Base-by-base conservation (phyloP, 2,329 filamentous ascomycete genomes). In the Xylariaceae sp. region DNA sequence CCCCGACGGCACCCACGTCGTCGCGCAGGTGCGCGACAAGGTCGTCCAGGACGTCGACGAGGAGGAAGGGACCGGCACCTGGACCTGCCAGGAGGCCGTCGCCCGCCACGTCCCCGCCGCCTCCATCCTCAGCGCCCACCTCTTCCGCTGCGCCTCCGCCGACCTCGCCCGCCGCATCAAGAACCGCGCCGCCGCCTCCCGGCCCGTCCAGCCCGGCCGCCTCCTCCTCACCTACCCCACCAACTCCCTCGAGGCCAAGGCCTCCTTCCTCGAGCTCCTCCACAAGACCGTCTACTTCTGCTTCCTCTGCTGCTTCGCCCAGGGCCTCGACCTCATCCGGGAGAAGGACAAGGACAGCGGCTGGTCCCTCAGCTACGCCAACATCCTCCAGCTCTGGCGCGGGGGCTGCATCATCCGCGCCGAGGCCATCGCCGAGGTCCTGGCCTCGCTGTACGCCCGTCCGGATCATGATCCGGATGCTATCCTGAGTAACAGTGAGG, bases 321-420 rank as follows among this genome's bases (percentile, higher is more conserved):
- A 87, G 59, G 83, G 83, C 6, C 66, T 87, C 37, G 77, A 83
- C 52, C 64, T 85, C 36, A 79, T 87, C 49, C 72, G 76, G 4
- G 70, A 69, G 19, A 76, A 78, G 1, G 76, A 82, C 52, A 64
- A 68, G 32, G 65, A 76, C 24, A 71, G 84, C 54, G 67, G 70
- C 24, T 87, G 83, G 82, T 65, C 68, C 31, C 69, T 81, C 43
- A 61, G 77, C 49, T 74, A 74, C 51, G 55, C 57, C 12, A 64
- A 69, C 19, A 66, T 79, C 3, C 63, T 79, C 35, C 69, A 77
- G 54, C 80, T 87, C 49, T 87, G 83, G 83, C 74, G 80, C 2
- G 78, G 72, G 0, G 83, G 84, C 7, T 87, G 83, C 60, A 87
- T 87, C 59, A 87, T 87, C 55, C 76, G 82, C 53, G 74, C 78